A percentile compares a stretch with the other conserved stretches of the same genome.
Evolutionary conservation across 1,139 yeast species (phyloP).

Genomic region (Arxiozyma bovina): DNA sequence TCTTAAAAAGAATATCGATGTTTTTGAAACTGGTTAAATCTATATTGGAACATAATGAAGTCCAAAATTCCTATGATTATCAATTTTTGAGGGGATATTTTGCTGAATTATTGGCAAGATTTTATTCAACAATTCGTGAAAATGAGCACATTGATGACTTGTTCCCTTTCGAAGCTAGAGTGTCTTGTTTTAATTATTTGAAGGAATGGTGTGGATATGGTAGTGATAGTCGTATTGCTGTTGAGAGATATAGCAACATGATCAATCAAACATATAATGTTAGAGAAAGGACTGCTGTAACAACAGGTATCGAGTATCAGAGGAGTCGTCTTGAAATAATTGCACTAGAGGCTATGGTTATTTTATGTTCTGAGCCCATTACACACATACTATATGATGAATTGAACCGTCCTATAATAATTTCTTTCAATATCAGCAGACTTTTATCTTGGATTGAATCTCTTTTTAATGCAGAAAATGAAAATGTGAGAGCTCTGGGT

Average conservation of each 20-base stretch:
- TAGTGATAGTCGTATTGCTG: slow-evolving; percentile 47
- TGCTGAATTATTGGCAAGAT: slow-evolving; percentile 65
- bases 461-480: slow-evolving; percentile 51
- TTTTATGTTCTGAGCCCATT: slow-evolving; percentile 60
- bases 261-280: slow-evolving; percentile 36
- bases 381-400: slow-evolving; percentile 42
- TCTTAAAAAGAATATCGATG: slow-evolving; percentile 53
- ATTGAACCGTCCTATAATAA: slow-evolving; percentile 32
- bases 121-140: slow-evolving; percentile 45
- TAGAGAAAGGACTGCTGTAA: slow-evolving; percentile 35
- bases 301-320: slow-evolving; percentile 78
- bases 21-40: slow-evolving; percentile 59
- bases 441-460: slow-evolving; percentile 74
- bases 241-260: slow-evolving; percentile 63
- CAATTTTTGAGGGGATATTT: slow-evolving; percentile 75
- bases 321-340: slow-evolving; percentile 61
- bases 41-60: slow-evolving; percentile 48
- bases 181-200: slow-evolving; percentile 69
- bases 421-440: slow-evolving; percentile 63
- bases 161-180: slow-evolving; percentile 79
- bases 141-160: slow-evolving; percentile 37
- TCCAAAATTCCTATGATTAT: slow-evolving; percentile 62
- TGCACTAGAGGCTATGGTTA: slow-evolving; percentile 76
- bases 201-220: slow-evolving; percentile 97
- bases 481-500: slow-evolving; percentile 56